Evolutionary conservation across 1,139 yeast genomes (phyloP), one percentile per base, ranked within the genome.

Genomic region (Lodderomyces metapsilosis): DNA sequence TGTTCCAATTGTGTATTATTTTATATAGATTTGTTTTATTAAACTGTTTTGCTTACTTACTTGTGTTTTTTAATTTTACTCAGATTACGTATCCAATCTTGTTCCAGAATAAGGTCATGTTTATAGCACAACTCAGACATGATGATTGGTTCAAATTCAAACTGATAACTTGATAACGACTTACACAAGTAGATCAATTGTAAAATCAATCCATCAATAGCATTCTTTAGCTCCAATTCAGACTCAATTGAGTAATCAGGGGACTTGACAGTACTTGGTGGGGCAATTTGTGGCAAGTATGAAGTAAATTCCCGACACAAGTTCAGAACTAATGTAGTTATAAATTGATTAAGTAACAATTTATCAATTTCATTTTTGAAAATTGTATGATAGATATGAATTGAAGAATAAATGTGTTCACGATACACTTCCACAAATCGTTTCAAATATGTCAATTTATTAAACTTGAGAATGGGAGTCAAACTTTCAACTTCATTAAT

Each of bases 351-450:
- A 5, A 66, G 52, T 27, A 70, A 52, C 28, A 70, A 51, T 11
- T 36, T 28, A n/a, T 38, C 68, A 32, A 61, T 64, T 12, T 50
- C 46, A 16, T 52, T 50, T 32, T 58, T 76, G 53, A 88, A 86
- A 0, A 86, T 76, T 6, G 88, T 77, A 43, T 74, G 72, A 57
- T 76, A 84, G 8, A 84, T 79, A 36, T 86, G 78, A 4, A 88
- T 69, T 0, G 94, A 79, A 25, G 82, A 84, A 59, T 83, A 86
- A 11, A 87, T 79, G 52, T 80, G 84, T 58, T 91, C 97, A 56
- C 98, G 72, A 47, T 87, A 81, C 4, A 87, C 79, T 59, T 92
- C 98, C 36, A 89, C 76, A 53, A 78, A 84, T 49, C 95, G 68
- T 52, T 89, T 89, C 43, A 89, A 67, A 55, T 83, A 87, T 46